phyloP scores from a whole-genome alignment of 1,139 yeast genomes.

The Candida glucosophila region DNA sequence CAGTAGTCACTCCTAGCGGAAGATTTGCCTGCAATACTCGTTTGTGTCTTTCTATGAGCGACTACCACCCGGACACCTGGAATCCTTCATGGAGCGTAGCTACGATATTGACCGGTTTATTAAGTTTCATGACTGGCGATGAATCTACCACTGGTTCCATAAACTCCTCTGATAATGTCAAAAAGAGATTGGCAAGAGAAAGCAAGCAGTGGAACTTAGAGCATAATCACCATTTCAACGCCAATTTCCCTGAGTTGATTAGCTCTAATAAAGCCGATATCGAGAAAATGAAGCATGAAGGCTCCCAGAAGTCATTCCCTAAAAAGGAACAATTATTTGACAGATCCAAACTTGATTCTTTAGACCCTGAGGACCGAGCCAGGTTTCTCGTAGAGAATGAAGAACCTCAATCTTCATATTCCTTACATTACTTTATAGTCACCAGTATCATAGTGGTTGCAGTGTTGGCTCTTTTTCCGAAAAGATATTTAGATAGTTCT shows the following conservation, averaged over 20 bases:
- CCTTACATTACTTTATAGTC: too few species aligned
- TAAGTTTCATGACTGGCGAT: conserved; percentile 74
- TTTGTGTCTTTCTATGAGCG: conserved; percentile 82
- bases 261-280: conserved; percentile 32
- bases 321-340: too few species aligned
- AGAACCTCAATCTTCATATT: too few species aligned
- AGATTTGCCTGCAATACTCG: conserved; percentile 72
- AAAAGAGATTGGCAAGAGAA: conserved; percentile 33
- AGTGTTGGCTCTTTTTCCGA: too few species aligned
- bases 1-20: conserved; percentile 84
- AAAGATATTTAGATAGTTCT: too few species aligned
- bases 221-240: conserved; percentile 45
- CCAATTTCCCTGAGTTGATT: conserved; percentile 65
- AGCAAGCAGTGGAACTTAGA: conserved; percentile 60
- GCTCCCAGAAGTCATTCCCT: conserved; percentile 6
- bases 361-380: conserved; percentile 41
- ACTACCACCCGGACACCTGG: conserved; percentile 91
- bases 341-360: conserved; percentile 17
- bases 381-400: too few species aligned
- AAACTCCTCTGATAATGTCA: conserved; percentile 26
- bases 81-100: conserved; percentile 93
- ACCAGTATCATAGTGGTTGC: too few species aligned
- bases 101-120: conserved; percentile 73
- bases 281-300: conserved; percentile 8
- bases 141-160: conserved; percentile 35